Conservation (phyloP, 176 grass and related monocot genomes). For the Lolium perenne region DNA sequence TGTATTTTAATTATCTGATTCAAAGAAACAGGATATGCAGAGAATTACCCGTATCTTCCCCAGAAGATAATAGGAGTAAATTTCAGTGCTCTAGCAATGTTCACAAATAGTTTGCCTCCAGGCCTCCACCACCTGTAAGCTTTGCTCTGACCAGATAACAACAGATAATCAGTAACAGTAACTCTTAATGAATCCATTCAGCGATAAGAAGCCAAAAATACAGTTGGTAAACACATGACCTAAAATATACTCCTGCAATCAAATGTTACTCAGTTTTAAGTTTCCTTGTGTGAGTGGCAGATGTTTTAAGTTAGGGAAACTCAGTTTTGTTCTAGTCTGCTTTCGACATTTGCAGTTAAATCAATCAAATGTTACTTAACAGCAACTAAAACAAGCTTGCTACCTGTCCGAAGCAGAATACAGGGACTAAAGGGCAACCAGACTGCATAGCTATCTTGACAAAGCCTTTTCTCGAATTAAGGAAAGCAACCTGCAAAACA, state of each 20-base stretch:
- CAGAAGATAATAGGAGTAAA: constrained; percentile 90
- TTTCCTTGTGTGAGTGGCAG: not conserved
- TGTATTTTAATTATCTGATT: constrained; percentile 32
- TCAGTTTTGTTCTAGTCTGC: not conserved
- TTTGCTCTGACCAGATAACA: constrained; percentile 43
- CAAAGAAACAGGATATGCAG: not conserved
- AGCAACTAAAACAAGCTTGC: not conserved
- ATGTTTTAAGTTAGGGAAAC: not conserved
- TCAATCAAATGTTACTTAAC: not conserved
- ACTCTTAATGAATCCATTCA: not conserved
- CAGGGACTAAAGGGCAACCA: constrained; percentile 82
- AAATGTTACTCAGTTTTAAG: too few species aligned
- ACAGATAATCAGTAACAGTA: constrained; percentile 3
- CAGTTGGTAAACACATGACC: too few species aligned
- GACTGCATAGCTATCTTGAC: constrained; percentile 85
- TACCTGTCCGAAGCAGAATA: constrained; percentile 96
- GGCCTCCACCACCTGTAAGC: constrained; percentile 83
- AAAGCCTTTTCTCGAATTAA: constrained; percentile 96
- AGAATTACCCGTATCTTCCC: constrained; percentile 84
- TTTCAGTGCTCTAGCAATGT: constrained; percentile 83
- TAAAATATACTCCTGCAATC: too few species aligned
- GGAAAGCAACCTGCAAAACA: constrained; percentile 77
- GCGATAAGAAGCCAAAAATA: not conserved
- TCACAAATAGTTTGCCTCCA: constrained; percentile 77
- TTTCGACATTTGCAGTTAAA: not conserved